Percentiles rank a stretch among this genome's conserved stretches.
Conservation (phyloP, 2,329 filamentous ascomycete species). For the Didymella keratinophila region DNA sequence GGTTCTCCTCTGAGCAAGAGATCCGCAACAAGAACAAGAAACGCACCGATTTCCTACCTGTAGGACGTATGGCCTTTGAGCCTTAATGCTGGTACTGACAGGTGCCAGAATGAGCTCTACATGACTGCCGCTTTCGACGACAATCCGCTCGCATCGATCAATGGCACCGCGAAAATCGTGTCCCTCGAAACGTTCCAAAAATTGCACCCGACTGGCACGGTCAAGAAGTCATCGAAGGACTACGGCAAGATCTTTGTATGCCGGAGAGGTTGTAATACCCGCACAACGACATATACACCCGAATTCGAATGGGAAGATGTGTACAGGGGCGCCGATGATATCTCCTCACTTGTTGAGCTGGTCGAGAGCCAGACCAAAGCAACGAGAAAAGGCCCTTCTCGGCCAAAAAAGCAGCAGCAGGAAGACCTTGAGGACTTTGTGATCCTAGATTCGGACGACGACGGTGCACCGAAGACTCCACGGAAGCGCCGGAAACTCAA, state of each 20-base stretch:
- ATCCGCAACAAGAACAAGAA: slow-evolving; percentile 85
- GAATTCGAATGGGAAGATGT: slow-evolving; percentile 93
- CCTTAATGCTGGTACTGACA: slow-evolving; percentile 24
- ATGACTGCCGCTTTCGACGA: slow-evolving; percentile 86
- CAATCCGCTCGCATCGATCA: slow-evolving; percentile 88
- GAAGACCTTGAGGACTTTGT: slow-evolving; percentile 57
- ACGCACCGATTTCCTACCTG: slow-evolving; percentile 76
- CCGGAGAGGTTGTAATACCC: slow-evolving; percentile 84
- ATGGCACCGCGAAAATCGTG: slow-evolving; percentile 83
- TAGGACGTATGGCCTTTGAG: slow-evolving; percentile 47
- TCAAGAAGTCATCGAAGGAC: slow-evolving; percentile 75
- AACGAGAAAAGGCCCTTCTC: slow-evolving; percentile 62
- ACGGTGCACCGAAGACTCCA: slow-evolving; percentile 54
- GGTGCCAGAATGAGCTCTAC: slow-evolving; percentile 81
- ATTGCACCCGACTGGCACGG: slow-evolving; percentile 75
- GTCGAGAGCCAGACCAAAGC: slow-evolving; percentile 77
- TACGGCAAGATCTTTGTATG: slow-evolving; percentile 90
- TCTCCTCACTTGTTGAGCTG: slow-evolving; percentile 70
- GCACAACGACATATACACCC: slow-evolving; percentile 88
- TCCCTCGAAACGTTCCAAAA: slow-evolving; percentile 73
- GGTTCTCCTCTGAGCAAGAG: slow-evolving; percentile 93
- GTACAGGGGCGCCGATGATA: slow-evolving; percentile 71
- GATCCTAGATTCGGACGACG: slow-evolving; percentile 52
- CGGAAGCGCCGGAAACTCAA: slow-evolving; percentile 59
- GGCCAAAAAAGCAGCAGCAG: slow-evolving; percentile 38